These are phyloP conservation scores for Thermothelomyces thermophilus DNA, from an alignment of 2,329 filamentous ascomycete species.

Conservation along the genomic window DNA sequence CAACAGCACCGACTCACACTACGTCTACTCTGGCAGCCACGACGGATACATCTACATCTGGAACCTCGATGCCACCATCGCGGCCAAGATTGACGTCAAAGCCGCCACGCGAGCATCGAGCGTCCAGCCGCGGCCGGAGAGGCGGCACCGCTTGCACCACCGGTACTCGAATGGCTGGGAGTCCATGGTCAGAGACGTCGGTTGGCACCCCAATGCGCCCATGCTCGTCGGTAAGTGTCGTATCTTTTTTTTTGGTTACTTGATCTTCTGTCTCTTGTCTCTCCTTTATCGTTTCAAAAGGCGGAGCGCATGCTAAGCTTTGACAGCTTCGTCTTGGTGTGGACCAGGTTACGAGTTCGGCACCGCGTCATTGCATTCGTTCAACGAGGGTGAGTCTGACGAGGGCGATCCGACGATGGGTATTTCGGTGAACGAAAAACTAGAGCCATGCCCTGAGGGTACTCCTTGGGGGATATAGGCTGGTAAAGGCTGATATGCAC, in stretches of 20 bases:
- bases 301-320: conserved; percentile 5
- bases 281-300: not conserved
- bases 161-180: conserved; percentile 57
- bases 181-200: conserved; percentile 79
- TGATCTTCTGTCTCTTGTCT: conserved; percentile 15
- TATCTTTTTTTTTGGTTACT: not conserved
- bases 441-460: conserved; percentile 34
- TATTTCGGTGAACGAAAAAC: conserved; percentile 52
- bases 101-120: conserved; percentile 51
- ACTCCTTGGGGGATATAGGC: not conserved
- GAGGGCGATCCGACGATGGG: conserved; percentile 57
- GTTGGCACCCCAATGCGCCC: conserved; percentile 82
- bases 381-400: conserved; percentile 62
- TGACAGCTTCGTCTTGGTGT: conserved; percentile 71
- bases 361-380: conserved; percentile 72
- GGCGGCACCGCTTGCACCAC: conserved; percentile 39
- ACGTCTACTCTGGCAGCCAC: conserved; percentile 86
- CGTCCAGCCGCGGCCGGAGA: conserved; percentile 2
- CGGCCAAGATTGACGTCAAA: conserved; percentile 70
- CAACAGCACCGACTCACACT: conserved; percentile 76
- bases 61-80: conserved; percentile 85
- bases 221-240: conserved; percentile 57
- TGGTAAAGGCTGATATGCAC: too few relatives aligned
- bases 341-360: conserved; percentile 64
- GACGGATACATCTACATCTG: conserved; percentile 88